Evolutionary conservation across 345 rosid species (phyloP).

Genomic region (Aquilaria yunnanensis): DNA sequence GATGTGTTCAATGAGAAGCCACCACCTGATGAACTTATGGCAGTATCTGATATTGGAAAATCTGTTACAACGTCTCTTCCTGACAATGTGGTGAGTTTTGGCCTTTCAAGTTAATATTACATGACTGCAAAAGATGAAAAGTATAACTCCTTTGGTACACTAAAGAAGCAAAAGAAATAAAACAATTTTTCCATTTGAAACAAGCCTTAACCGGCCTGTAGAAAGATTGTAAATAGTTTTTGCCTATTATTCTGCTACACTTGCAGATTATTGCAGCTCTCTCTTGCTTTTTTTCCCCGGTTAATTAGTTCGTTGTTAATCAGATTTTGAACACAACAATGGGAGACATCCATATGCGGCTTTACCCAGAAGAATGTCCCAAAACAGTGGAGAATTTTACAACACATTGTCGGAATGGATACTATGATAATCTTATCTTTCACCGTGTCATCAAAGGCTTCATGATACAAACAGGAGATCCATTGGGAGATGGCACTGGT

Average conservation of each 20-base stretch:
- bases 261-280: no score
- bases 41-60: constrained; percentile 92
- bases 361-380: constrained; percentile 99
- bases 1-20: constrained; percentile 97
- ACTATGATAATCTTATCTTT: constrained; percentile 92
- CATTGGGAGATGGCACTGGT: constrained; percentile 98
- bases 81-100: constrained; percentile 75
- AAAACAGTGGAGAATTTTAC: constrained; percentile 98
- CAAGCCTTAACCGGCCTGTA: no score
- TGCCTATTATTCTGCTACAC: no score
- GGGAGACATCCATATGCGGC: constrained; percentile 89
- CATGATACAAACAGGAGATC: constrained; percentile 99
- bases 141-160: no score
- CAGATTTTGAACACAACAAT: constrained; percentile 88
- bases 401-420: constrained; percentile 91
- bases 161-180: no score
- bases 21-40: constrained; percentile 92
- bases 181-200: no score
- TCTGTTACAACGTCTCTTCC: constrained; percentile 87
- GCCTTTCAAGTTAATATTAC: no score
- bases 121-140: no score
- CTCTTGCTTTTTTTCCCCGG: neutral
- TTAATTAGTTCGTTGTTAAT: constrained; percentile 8
- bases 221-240: no score
- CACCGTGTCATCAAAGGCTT: constrained; percentile 96